These are phyloP conservation scores for Venturia effusa DNA, from an alignment of 2,329 filamentous ascomycete genomes.

Conservation along the genomic window DNA sequence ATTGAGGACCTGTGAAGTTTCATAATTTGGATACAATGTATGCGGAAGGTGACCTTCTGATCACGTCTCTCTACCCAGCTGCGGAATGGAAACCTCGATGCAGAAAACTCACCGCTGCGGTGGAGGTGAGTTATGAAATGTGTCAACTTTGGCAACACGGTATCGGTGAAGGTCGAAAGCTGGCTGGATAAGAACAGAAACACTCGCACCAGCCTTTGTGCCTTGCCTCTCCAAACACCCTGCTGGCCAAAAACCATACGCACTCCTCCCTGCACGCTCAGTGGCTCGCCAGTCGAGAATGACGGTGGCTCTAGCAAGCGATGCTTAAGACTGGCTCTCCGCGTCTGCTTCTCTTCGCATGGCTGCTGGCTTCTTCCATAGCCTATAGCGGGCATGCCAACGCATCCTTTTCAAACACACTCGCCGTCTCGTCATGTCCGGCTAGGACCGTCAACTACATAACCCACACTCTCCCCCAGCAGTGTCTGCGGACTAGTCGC, in stretches of 20 bases:
- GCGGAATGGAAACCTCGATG: neutral
- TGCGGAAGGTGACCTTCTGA: neutral
- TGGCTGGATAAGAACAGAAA: neutral
- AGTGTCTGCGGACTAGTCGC: constrained; percentile 60
- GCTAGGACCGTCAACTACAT: constrained; percentile 69
- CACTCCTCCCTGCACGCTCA: neutral
- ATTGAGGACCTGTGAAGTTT: neutral
- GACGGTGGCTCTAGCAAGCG: constrained; percentile 12
- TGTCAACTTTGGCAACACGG: neutral
- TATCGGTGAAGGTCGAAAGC: neutral
- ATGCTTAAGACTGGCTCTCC: constrained; percentile 14
- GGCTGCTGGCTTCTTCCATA: neutral
- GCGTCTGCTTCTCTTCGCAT: neutral
- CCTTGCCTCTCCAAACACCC: neutral
- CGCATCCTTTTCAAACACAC: neutral
- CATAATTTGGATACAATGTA: neutral
- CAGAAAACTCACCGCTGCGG: neutral
- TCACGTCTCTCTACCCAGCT: neutral
- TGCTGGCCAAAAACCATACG: neutral
- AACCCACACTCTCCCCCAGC: constrained; percentile 64
- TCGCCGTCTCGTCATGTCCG: constrained; percentile 23
- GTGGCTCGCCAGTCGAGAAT: neutral
- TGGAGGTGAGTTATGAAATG: neutral
- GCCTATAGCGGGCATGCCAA: neutral
- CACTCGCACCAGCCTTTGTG: neutral